phyloP scores from a whole-genome alignment of 2,329 filamentous ascomycete species.

The Stromatinia cepivora region DNA sequence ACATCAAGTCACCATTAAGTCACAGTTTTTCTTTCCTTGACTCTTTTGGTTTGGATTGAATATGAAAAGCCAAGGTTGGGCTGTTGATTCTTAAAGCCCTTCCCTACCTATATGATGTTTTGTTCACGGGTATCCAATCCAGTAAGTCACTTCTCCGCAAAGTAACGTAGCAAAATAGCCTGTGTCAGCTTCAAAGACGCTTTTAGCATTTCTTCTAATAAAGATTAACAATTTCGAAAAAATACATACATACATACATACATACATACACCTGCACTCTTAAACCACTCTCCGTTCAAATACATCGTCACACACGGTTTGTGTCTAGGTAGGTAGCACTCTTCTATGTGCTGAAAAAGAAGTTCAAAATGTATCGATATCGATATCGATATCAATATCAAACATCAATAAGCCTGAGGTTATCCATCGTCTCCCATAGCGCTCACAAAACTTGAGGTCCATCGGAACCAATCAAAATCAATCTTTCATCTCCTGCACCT shows the following conservation, averaged over 20 bases:
- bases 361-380: background rate
- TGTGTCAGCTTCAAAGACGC: background rate
- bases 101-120: background rate
- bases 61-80: background rate
- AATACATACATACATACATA: background rate
- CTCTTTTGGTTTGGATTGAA: background rate
- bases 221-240: background rate
- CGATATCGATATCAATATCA: background rate
- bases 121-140: background rate
- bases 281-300: background rate
- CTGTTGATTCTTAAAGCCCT: background rate
- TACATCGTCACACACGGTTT: background rate
- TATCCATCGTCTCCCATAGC: background rate
- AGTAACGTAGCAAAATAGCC: slow-evolving; percentile 10
- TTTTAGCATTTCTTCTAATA: background rate
- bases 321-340: background rate
- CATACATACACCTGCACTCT: background rate
- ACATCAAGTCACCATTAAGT: background rate
- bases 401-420: background rate
- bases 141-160: background rate
- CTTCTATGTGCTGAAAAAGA: background rate
- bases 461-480: background rate
- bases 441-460: background rate
- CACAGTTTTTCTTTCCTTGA: background rate
- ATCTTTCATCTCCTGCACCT: background rate